phyloP scores from a whole-genome alignment of 805 yeast species.

The Blastobotrys terrestris region DNA sequence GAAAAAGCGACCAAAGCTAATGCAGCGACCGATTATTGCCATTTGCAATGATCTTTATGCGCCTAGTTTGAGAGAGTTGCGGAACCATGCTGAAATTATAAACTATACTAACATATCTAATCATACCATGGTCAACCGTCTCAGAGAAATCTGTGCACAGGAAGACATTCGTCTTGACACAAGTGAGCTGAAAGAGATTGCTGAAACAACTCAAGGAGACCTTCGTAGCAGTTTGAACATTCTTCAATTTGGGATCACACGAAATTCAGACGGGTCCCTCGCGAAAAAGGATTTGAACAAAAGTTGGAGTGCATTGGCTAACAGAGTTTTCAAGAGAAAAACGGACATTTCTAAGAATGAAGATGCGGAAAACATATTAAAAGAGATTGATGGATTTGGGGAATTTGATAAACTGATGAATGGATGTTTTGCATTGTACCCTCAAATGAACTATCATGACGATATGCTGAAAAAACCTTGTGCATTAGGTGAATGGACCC shows the following conservation, averaged over 20 bases:
- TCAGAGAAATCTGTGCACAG: constrained; percentile 44
- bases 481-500: constrained; percentile 67
- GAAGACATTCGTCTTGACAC: constrained; percentile 50
- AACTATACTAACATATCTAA: constrained; percentile 55
- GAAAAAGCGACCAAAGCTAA: constrained; percentile 34
- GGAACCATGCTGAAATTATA: constrained; percentile 68
- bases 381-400: constrained; percentile 41
- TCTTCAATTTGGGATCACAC: constrained; percentile 55
- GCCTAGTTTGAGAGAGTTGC: constrained; percentile 63
- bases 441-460: constrained; percentile 58
- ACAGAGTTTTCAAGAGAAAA: constrained; percentile 51
- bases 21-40: constrained; percentile 83
- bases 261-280: constrained; percentile 10
- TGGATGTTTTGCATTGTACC: constrained; percentile 63
- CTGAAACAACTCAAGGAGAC: constrained; percentile 72
- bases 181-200: constrained; percentile 54
- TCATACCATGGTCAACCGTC: constrained; percentile 40
- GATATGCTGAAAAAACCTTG: constrained; percentile 54
- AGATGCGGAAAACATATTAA: constrained; percentile 44
- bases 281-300: constrained; percentile 50
- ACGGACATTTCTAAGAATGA: constrained; percentile 39
- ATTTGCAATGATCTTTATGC: constrained; percentile 85
- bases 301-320: constrained; percentile 64
- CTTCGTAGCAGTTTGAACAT: constrained; percentile 79
- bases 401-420: constrained; percentile 58